These are phyloP conservation scores for Botrytis medusae DNA, from an alignment of 2,329 filamentous ascomycete species.

Conservation along the genomic window DNA sequence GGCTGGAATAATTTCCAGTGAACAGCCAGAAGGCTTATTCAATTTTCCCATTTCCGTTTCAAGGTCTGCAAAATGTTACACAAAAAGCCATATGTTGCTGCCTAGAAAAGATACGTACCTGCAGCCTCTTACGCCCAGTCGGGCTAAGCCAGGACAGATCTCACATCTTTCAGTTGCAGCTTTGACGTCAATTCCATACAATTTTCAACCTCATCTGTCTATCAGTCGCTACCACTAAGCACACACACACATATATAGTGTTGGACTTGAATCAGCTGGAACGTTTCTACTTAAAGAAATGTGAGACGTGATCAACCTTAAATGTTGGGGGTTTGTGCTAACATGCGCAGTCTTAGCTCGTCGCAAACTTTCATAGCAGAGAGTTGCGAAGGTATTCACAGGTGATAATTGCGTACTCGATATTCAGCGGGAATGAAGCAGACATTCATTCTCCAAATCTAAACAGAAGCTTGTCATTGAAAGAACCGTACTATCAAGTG, in stretches of 20 bases:
- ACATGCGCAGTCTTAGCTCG: not conserved
- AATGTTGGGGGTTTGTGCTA: not conserved
- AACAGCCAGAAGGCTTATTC: too few species aligned
- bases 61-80: not conserved
- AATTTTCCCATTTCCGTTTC: not conserved
- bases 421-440: not conserved
- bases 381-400: too few species aligned
- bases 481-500: not conserved
- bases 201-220: not conserved
- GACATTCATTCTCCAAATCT: not conserved
- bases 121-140: not conserved
- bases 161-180: not conserved
- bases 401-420: not conserved
- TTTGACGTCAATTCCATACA: not conserved
- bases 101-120: not conserved
- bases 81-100: not conserved
- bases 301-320: not conserved
- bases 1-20: not conserved
- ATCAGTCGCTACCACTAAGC: not conserved
- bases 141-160: not conserved
- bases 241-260: not conserved
- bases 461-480: not conserved
- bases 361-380: not conserved
- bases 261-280: not conserved
- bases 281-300: not conserved